Evolutionary conservation across 768 basidiomycete genomes (phyloP).

Genomic region (Amanita molliuscula): DNA sequence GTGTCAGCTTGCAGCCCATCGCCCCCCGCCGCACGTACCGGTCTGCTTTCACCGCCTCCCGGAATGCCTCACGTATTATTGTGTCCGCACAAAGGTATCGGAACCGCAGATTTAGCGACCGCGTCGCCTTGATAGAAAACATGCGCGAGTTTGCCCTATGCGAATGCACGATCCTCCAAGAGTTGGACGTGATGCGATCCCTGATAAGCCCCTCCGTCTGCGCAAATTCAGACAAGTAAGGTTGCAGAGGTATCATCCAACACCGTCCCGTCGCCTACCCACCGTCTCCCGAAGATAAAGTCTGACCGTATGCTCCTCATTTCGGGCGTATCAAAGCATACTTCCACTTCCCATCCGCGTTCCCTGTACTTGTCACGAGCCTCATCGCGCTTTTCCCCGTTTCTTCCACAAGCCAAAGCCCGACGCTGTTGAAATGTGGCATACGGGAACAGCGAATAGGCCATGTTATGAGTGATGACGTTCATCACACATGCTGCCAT

Average conservation of each 20-base stretch:
- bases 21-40: not conserved
- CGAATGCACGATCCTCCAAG: not conserved
- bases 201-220: not conserved
- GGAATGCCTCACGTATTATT: not conserved
- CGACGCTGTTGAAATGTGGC: constrained; percentile 26
- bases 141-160: not conserved
- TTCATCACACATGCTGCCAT: constrained; percentile 34
- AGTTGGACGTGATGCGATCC: not conserved
- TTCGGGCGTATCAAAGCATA: not conserved
- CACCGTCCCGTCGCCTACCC: constrained; percentile 1
- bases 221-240: not conserved
- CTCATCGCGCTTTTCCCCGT: constrained; percentile 1
- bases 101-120: not conserved
- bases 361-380: constrained; percentile 21
- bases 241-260: not conserved
- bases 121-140: not conserved
- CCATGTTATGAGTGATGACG: constrained; percentile 26
- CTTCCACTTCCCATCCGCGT: constrained; percentile 24
- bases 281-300: not conserved
- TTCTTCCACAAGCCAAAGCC: constrained; percentile 13
- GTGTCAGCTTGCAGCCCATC: not conserved
- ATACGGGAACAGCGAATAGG: constrained; percentile 28
- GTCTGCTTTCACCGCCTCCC: not conserved
- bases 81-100: not conserved
- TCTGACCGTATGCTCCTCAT: not conserved